Evolutionary conservation across 257 asterid species (phyloP).

Genomic region (Fraxinus quadrangulata): DNA sequence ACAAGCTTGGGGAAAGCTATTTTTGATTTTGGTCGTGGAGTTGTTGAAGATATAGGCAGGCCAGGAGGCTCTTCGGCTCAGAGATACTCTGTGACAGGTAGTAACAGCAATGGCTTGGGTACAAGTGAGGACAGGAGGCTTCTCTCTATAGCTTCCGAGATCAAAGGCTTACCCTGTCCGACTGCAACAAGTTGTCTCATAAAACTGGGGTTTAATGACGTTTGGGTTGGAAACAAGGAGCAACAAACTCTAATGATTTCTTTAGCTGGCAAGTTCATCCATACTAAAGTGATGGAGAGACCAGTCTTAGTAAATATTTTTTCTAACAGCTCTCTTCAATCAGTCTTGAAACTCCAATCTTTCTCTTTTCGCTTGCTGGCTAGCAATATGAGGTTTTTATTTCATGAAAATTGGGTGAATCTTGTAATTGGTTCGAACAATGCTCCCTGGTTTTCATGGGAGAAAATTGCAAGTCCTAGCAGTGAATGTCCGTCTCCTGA

Average conservation of each 20-base stretch:
- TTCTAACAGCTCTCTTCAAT: conserved; percentile 55
- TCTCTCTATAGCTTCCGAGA: conserved; percentile 55
- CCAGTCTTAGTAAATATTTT: conserved; percentile 62
- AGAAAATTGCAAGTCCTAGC: conserved; percentile 56
- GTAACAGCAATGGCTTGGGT: conserved; percentile 38
- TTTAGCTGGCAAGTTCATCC: conserved; percentile 76
- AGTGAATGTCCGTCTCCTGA: conserved; percentile 81
- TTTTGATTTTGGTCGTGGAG: conserved; percentile 89
- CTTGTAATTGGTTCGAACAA: conserved; percentile 60
- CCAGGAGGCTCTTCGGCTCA: conserved; percentile 64
- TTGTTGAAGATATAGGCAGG: conserved; percentile 92
- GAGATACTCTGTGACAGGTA: conserved; percentile 48
- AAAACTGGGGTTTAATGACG: conserved; percentile 67
- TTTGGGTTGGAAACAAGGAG: conserved; percentile 83
- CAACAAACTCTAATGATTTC: conserved; percentile 68
- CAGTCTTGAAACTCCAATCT: conserved; percentile 63
- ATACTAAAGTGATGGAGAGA: conserved; percentile 84
- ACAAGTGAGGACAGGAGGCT: conserved; percentile 55
- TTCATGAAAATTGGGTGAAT: conserved; percentile 83
- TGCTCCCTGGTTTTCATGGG: conserved; percentile 98
- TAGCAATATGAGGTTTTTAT: conserved; percentile 63
- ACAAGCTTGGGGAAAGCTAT: conserved; percentile 86
- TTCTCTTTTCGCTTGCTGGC: conserved; percentile 80
- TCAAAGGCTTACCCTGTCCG: conserved; percentile 88
- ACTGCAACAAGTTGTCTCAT: conserved; percentile 67